Evolutionary conservation across 257 asterid species (phyloP).

Genomic region (Ehretia macrophylla): DNA sequence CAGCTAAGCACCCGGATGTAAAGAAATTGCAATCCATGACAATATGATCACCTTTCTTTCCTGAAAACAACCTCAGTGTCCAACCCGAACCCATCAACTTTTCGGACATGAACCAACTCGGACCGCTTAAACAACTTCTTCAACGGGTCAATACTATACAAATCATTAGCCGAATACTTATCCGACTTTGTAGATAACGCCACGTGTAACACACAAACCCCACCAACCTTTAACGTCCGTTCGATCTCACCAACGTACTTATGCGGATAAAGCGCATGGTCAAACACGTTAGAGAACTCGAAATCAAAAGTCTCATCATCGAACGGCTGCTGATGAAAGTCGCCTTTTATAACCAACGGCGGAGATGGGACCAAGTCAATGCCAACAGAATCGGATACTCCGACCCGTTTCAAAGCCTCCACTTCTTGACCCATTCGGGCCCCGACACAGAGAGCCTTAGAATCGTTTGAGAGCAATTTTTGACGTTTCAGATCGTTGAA

Average conservation of each 20-base stretch:
- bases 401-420: constrained; percentile 67
- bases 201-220: constrained; percentile 84
- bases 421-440: constrained; percentile 98
- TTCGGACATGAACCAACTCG: constrained; percentile 49
- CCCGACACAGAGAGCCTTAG: constrained; percentile 70
- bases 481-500: constrained; percentile 43
- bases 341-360: constrained; percentile 85
- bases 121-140: constrained; percentile 65
- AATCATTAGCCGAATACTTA: constrained; percentile 83
- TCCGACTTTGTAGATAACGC: constrained; percentile 59
- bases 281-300: constrained; percentile 91
- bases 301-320: constrained; percentile 56
- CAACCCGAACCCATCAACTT: constrained; percentile 77
- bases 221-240: constrained; percentile 69
- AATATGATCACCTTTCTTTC: constrained; percentile 33
- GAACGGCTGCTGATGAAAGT: constrained; percentile 86
- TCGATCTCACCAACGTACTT: constrained; percentile 78
- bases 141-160: constrained; percentile 74
- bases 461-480: constrained; percentile 33
- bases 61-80: constrained; percentile 85
- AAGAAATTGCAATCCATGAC: too few species aligned
- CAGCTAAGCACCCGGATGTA: too few species aligned
- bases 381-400: constrained; percentile 66
- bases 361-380: constrained; percentile 87
- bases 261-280: constrained; percentile 88